Evolutionary conservation across 768 basidiomycete genomes (phyloP).

Genomic region (Favolaschia claudopus): DNA sequence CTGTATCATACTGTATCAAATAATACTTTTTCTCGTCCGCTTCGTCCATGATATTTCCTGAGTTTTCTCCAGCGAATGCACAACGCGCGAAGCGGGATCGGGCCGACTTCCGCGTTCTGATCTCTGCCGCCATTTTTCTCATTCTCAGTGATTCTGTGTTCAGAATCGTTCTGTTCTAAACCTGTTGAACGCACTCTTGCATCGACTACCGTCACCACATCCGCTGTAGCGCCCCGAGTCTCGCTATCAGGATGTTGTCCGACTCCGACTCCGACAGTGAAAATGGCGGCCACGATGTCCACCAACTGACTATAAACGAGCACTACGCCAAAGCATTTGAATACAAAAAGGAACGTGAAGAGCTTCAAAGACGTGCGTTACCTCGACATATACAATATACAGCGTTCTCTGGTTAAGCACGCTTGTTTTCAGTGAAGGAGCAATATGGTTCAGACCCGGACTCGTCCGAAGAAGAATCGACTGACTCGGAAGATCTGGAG

Average conservation of each 20-base stretch:
- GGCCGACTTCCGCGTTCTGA: no score
- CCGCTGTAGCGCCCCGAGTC: no score
- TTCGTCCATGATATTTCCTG: no score
- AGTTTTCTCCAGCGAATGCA: no score
- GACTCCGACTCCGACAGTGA: conserved; percentile 56
- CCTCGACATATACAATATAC: neutral
- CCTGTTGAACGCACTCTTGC: no score
- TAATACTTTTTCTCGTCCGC: no score
- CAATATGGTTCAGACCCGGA: conserved; percentile 85
- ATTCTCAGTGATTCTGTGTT: no score
- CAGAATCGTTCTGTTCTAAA: no score
- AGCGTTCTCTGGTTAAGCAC: conserved; percentile 1
- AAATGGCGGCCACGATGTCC: conserved; percentile 48
- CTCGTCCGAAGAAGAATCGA: conserved; percentile 55
- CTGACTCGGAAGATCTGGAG: conserved; percentile 79
- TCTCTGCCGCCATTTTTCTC: no score
- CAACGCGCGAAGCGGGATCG: no score
- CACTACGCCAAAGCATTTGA: conserved; percentile 85
- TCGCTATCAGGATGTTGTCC: conserved; percentile 52
- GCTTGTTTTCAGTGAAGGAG: conserved; percentile 70
- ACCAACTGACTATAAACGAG: conserved; percentile 73
- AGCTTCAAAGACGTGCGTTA: conserved; percentile 75
- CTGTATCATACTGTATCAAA: no score
- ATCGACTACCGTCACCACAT: no score
- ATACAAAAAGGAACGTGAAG: conserved; percentile 85